Base-by-base conservation (phyloP, 225 moss, liverwort and hornwort species). In the Thuidium tamariscinum region DNA sequence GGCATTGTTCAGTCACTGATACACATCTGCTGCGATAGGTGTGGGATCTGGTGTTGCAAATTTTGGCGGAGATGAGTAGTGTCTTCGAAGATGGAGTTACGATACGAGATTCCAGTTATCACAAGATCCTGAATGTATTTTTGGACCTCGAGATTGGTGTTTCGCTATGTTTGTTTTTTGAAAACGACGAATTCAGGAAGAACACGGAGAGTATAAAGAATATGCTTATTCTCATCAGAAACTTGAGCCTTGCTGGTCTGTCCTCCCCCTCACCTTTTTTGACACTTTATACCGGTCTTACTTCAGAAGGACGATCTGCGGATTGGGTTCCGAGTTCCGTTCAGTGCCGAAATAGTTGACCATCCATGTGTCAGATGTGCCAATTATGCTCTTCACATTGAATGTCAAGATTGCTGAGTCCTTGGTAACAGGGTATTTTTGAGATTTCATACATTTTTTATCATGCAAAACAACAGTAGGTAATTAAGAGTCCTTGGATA, bases 231-330 rank as follows among this genome's bases (percentile, higher is more conserved):
- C 64, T 92, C 26, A 78, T 89, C 73, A 88, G 84, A 78, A 92
- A 92, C 77, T 75, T 91, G 37, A 92, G 88, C 81, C 62, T 54
- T 54, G 64, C 89, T 79, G 88, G 92, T 92, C 55, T 22, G 88
- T 69, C 64, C 52, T 86, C 63, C 21, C 36, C 15, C 41, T 48
- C 1, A 5, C 37, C 39, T 18, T 71, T 54, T 71, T 23, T 23
- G 25, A 41, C 54, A 29, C 13, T 32, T 42, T 2, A 23, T 39
- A 20, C 39, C 18, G 30, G 5, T 55, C 30, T 68, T 41, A 29
- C 25, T 23, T 22, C 23, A 57, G 56, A 56, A 7, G 23, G 57
- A 57, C 57, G 23, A 22, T 22, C 22, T 57, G 57, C 23, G 57
- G 57, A 57, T 57, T 22, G 9, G 57, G 25, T 59, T 23, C 11